phyloP scores from a whole-genome alignment of 2,329 filamentous ascomycete species.

The Gaeumannomyces tritici region DNA sequence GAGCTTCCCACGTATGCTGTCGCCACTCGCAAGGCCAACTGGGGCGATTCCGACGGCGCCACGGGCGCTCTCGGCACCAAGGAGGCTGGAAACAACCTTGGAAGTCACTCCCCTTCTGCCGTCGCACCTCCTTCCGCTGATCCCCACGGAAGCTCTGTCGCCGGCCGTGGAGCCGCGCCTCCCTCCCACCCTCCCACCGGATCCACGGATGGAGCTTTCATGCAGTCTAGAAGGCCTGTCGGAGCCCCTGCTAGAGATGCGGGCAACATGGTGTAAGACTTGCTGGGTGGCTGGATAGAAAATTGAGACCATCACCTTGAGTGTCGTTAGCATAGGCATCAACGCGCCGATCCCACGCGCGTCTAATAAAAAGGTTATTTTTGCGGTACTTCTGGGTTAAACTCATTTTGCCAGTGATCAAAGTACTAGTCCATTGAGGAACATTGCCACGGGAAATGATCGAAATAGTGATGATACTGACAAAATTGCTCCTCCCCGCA shows the following conservation, averaged over 20 bases:
- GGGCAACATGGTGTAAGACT: background rate
- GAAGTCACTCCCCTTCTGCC: background rate
- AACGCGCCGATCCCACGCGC: too few relatives aligned
- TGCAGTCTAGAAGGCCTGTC: conserved; percentile 2
- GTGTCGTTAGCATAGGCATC: too few relatives aligned
- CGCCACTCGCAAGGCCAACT: conserved; percentile 3
- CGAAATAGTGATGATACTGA: too few relatives aligned
- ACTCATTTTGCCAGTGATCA: too few relatives aligned
- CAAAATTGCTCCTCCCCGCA: too few relatives aligned
- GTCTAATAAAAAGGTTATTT: too few relatives aligned
- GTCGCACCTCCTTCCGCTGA: background rate
- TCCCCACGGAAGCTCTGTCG: too few relatives aligned
- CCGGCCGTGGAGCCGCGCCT: background rate
- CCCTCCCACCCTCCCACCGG: background rate
- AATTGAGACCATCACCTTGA: too few relatives aligned
- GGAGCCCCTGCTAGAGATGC: background rate
- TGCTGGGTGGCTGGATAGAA: too few relatives aligned
- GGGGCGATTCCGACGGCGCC: background rate
- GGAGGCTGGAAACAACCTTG: background rate
- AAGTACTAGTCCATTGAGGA: too few relatives aligned
- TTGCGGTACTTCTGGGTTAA: too few relatives aligned
- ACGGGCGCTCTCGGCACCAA: background rate
- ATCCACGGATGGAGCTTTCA: background rate
- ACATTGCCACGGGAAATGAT: too few relatives aligned
- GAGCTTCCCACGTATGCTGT: background rate